Evolutionary conservation across 768 basidiomycete species (phyloP).

Genomic region (Agrocybe praecox): DNA sequence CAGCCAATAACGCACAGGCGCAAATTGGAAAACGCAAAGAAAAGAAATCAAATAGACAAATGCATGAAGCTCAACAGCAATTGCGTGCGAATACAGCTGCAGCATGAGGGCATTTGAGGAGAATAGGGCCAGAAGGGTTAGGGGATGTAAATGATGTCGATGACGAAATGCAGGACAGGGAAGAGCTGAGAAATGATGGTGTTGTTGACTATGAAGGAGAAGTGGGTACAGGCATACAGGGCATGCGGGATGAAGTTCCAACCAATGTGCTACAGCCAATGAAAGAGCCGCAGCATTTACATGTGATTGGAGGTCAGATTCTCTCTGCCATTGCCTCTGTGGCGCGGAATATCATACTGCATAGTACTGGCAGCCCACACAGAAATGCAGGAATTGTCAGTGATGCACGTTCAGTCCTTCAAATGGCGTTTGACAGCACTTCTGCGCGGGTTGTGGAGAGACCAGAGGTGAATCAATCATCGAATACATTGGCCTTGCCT

Average conservation of each 20-base stretch:
- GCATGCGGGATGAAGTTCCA: too few species aligned
- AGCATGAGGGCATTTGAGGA: not conserved
- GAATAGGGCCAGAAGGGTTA: not conserved
- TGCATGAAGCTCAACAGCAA: too few species aligned
- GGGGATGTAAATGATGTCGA: not conserved
- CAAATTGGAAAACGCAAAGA: too few species aligned
- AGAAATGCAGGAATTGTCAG: not conserved
- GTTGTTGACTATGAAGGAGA: too few species aligned
- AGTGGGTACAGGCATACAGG: not conserved
- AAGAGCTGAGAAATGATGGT: not conserved
- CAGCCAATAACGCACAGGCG: too few species aligned
- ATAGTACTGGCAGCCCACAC: not conserved
- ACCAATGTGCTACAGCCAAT: too few species aligned
- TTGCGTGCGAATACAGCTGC: not conserved
- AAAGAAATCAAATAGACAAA: too few species aligned
- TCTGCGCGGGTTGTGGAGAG: not conserved
- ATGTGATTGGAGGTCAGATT: not conserved
- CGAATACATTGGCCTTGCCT: too few species aligned
- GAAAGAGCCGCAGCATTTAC: not conserved
- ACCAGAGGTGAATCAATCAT: not conserved
- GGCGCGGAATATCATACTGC: not conserved
- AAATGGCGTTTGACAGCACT: not conserved
- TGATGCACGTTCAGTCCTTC: not conserved
- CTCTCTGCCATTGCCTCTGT: not conserved
- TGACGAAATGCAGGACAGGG: not conserved